phyloP scores from a whole-genome alignment of 2,329 filamentous ascomycete genomes.

The Trichoderma afroharzianum region DNA sequence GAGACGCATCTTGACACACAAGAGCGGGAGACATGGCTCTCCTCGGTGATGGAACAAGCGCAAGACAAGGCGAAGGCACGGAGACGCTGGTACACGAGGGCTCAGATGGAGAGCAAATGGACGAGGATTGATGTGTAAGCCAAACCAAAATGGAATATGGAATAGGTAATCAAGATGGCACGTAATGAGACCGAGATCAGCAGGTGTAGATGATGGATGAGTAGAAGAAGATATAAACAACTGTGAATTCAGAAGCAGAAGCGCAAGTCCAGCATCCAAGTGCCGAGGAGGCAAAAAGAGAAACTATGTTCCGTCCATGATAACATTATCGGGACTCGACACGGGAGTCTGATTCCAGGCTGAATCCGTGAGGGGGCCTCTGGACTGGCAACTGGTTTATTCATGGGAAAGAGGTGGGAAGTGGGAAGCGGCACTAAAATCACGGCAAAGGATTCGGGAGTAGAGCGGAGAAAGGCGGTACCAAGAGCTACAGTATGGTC shows the following conservation, averaged over 20 bases:
- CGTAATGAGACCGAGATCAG: neutral
- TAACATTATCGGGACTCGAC: neutral
- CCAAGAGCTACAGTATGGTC: neutral
- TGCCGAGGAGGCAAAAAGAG: neutral
- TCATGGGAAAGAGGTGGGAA: neutral
- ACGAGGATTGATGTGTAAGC: neutral
- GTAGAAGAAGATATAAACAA: neutral
- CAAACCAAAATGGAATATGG: neutral
- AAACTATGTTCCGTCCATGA: neutral
- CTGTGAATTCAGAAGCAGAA: neutral
- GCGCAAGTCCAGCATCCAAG: neutral
- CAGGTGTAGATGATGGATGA: neutral
- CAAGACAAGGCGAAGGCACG: neutral
- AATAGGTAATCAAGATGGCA: neutral
- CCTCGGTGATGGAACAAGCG: neutral
- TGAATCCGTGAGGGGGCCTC: neutral
- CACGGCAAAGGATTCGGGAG: conserved; percentile 17
- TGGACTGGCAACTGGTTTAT: neutral
- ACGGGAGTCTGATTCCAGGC: neutral
- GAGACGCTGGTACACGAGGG: neutral
- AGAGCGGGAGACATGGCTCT: conserved; percentile 8
- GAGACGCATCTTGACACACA: conserved; percentile 4
- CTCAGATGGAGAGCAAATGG: neutral
- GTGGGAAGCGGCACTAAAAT: conserved; percentile 13
- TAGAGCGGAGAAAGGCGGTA: neutral